Base-by-base conservation (phyloP, 1,284 basidiomycete genomes). In the Cutaneotrichosporon dermatis region DNA sequence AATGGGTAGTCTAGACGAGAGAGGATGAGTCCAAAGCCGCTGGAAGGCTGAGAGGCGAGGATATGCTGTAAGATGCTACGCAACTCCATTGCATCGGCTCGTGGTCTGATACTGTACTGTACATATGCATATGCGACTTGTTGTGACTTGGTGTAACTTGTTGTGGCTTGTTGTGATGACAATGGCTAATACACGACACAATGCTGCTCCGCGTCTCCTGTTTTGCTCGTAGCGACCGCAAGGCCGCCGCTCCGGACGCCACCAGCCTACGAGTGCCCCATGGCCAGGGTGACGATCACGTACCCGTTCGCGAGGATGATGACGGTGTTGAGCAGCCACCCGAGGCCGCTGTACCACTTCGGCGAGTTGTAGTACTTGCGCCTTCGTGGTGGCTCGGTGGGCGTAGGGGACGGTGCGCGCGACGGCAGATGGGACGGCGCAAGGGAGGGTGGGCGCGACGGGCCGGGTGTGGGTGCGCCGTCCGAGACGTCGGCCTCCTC, bases 251-350 rank as follows among this genome's bases (percentile, higher is more conserved):
- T 25, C 25, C 25, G 25, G 25, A 25, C 25, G 25, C 25, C 25
- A 25, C 25, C 25, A 25, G 25, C 9, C 53, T 60, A 66, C 42
- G 50, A 59, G 25, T 64, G 65, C 13, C 77, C 76, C 57, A 77
- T 55, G 12, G 61, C 64, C 4, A 78, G 65, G 69, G 76, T 60
- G 3, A 79, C 70, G 55, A 78, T 72, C 12, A 76, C 76, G 63
- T 76, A 77, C 36, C 50, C 75, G 69, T 92, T 90, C 41, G 89
- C 89, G 15, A 83, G 74, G 13, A 87, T 76, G 12, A 90, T 80
- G 5, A 89, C 65, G 6, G 83, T 64, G 80, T 86, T 89, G 44
- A 90, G 57, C 12, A 79, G n/a, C 64, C 80, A 84, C 4, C 87
- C 88, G 15, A 88, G 55, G 4, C 64, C 63, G 34, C 79, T 84